phyloP scores from a whole-genome alignment of 192 early-diverging fungal genomes.

The Glomus cerebriforme region DNA sequence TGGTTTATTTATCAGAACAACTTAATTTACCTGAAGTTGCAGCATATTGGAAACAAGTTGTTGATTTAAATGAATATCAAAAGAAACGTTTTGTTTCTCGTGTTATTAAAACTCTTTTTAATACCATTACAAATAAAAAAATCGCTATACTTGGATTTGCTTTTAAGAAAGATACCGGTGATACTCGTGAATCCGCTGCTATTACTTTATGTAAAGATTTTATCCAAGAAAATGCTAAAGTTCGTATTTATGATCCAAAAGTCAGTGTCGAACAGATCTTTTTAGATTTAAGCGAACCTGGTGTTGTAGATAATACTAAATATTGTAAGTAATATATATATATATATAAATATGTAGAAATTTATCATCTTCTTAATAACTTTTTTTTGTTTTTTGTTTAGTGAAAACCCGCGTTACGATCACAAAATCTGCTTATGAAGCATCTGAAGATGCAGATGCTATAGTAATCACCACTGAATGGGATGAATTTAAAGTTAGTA shows the following conservation, averaged over 20 bases:
- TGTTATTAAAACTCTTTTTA: slow-evolving; percentile 73
- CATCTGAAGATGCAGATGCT: slow-evolving; percentile 71
- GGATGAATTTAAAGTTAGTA: slow-evolving; percentile 80
- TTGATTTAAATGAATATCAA: slow-evolving; percentile 90
- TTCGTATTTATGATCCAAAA: slow-evolving; percentile 91
- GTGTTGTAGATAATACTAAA: slow-evolving; percentile 49
- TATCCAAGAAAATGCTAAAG: slow-evolving; percentile 71
- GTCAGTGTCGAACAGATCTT: slow-evolving; percentile 72
- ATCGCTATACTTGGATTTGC: slow-evolving; percentile 88
- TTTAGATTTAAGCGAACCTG: slow-evolving; percentile 64
- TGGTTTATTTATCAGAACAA: slow-evolving; percentile 85
- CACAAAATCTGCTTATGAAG: slow-evolving; percentile 65
- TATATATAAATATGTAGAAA: too few species aligned
- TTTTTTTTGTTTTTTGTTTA: slow-evolving; percentile 3
- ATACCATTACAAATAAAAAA: slow-evolving; percentile 78
- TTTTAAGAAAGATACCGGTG: slow-evolving; percentile 94
- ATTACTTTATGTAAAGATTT: slow-evolving; percentile 80
- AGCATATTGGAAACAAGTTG: slow-evolving; percentile 91
- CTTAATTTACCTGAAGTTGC: slow-evolving; percentile 87
- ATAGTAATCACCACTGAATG: slow-evolving; percentile 86
- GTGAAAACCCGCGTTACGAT: slow-evolving; percentile 69
- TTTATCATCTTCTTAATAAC: background rate
- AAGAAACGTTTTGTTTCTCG: slow-evolving; percentile 79
- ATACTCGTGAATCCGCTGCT: slow-evolving; percentile 92
- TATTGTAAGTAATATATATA: slow-evolving; percentile 29